phyloP scores from a whole-genome alignment of 2,329 filamentous ascomycete genomes.

The Monilinia fructigena region DNA sequence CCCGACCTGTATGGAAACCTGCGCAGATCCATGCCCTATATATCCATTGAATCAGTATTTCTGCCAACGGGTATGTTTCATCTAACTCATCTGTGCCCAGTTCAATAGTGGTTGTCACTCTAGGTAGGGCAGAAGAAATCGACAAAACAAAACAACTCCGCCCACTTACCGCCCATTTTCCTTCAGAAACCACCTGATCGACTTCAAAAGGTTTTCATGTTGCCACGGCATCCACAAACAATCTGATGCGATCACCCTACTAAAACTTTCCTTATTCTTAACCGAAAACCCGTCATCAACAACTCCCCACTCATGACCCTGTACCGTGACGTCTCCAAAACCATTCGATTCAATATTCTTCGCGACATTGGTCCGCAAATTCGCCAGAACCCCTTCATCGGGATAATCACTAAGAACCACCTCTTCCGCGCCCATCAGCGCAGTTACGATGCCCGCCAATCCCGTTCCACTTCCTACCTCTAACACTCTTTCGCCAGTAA shows the following conservation, averaged over 20 bases:
- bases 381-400: constrained; percentile 55
- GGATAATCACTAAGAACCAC: constrained; percentile 69
- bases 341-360: constrained; percentile 43
- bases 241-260: constrained; percentile 66
- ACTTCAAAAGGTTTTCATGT: constrained; percentile 63
- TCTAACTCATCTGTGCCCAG: not conserved
- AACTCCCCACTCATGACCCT: constrained; percentile 66
- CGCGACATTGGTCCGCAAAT: constrained; percentile 57
- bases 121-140: not conserved
- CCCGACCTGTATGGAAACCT: constrained; percentile 70
- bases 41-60: constrained; percentile 18
- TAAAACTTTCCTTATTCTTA: constrained; percentile 48
- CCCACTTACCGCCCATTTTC: constrained; percentile 42
- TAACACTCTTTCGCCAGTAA: constrained; percentile 24
- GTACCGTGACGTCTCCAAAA: constrained; percentile 47
- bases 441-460: constrained; percentile 51
- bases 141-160: not conserved
- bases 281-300: constrained; percentile 36
- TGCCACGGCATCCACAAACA: constrained; percentile 75
- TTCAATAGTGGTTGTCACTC: not conserved
- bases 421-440: constrained; percentile 48
- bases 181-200: constrained; percentile 61
- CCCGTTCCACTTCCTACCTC: constrained; percentile 62
- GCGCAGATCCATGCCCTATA: constrained; percentile 59
- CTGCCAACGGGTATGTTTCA: not conserved